phyloP scores from a whole-genome alignment of 306 rosid genomes.

The Quercus engelmannii region DNA sequence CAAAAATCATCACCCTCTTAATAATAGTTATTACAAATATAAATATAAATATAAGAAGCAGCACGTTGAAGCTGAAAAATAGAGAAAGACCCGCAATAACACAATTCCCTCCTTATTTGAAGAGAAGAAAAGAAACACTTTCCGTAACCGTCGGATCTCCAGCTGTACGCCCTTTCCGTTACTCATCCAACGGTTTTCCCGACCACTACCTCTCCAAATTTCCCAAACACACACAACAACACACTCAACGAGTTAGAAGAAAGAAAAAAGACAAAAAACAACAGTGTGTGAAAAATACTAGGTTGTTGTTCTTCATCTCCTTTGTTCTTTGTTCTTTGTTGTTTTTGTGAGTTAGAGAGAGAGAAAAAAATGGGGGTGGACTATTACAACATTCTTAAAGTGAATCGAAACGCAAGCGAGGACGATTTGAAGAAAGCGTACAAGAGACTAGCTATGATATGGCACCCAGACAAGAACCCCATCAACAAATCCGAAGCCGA shows the following conservation, averaged over 20 bases:
- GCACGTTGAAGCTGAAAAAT: not conserved
- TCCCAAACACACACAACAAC: slow-evolving; percentile 1
- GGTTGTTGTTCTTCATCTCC: too few species aligned
- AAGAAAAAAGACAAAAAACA: too few species aligned
- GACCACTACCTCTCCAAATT: not conserved
- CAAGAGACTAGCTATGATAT: slow-evolving; percentile 72
- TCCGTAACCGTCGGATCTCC: slow-evolving; percentile 38
- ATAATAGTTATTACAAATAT: too few species aligned
- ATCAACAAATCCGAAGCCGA: slow-evolving; percentile 62
- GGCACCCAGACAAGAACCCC: slow-evolving; percentile 97
- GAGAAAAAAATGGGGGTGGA: slow-evolving; percentile 59
- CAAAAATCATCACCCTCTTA: too few species aligned
- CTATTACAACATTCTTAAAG: slow-evolving; percentile 91
- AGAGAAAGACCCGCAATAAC: slow-evolving; percentile 18
- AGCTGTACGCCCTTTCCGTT: slow-evolving; percentile 16
- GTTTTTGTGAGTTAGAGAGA: not conserved
- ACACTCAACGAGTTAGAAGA: too few species aligned
- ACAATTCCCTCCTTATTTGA: not conserved
- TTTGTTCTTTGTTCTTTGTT: too few species aligned
- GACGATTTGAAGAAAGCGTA: slow-evolving; percentile 81
- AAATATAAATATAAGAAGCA: too few species aligned
- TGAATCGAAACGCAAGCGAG: slow-evolving; percentile 76
- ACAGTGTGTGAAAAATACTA: too few species aligned
- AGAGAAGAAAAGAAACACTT: not conserved
- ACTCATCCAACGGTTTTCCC: slow-evolving; percentile 16